Conservation (phyloP, 768 basidiomycete species). For the Lactarius vividus region DNA sequence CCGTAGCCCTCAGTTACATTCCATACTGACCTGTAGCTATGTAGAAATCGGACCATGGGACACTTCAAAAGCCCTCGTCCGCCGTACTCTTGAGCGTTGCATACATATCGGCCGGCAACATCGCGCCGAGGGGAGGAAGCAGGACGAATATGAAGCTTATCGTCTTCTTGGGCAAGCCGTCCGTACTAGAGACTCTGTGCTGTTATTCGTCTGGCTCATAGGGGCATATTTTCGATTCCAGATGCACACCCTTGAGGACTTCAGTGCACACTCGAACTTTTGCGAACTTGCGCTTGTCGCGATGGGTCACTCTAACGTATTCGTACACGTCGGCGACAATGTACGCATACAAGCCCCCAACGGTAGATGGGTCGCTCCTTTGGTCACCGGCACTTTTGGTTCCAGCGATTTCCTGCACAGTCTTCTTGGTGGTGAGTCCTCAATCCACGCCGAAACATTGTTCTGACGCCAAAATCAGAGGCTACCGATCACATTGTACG, state of each 20-base stretch:
- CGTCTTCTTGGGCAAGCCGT: conserved; percentile 73
- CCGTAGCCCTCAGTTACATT: not conserved
- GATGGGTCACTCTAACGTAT: conserved; percentile 74
- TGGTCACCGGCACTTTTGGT: conserved; percentile 84
- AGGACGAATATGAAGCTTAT: conserved; percentile 77
- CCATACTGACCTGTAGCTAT: not conserved
- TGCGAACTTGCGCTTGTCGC: conserved; percentile 77
- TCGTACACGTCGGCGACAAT: conserved; percentile 82
- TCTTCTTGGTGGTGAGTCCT: conserved; percentile 60
- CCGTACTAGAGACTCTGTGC: not conserved
- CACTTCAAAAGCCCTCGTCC: conserved; percentile 76
- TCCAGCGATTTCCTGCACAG: conserved; percentile 78
- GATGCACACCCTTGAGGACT: conserved; percentile 85
- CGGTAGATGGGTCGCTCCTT: conserved; percentile 72
- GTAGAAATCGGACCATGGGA: conserved; percentile 78
- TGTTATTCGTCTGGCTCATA: not conserved
- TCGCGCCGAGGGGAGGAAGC: conserved; percentile 53
- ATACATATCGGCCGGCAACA: conserved; percentile 74
- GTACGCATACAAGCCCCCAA: conserved; percentile 72
- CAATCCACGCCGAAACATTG: not conserved
- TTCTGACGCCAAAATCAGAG: conserved; percentile 38
- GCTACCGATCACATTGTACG: conserved; percentile 61
- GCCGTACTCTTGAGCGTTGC: conserved; percentile 71
- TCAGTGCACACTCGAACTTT: conserved; percentile 86
- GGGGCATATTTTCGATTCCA: conserved; percentile 30